These are phyloP conservation scores for Nicotiana benthamiana DNA, from an alignment of 257 asterid genomes.

Conservation along the genomic window DNA sequence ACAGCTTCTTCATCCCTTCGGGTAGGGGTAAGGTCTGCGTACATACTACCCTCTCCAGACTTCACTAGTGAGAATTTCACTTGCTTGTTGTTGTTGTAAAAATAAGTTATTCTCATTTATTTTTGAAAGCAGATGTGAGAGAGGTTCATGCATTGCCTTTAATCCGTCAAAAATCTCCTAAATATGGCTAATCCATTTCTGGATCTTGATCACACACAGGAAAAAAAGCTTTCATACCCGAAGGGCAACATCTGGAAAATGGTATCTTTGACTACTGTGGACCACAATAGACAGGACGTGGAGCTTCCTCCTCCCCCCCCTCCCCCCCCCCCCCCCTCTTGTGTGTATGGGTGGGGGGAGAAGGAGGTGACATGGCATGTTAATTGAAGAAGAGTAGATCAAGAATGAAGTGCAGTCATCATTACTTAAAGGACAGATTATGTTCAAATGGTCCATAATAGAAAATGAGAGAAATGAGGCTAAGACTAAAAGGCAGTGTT, in stretches of 20 bases:
- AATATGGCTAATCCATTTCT: background rate
- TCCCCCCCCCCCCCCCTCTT: background rate
- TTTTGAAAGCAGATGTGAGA: background rate
- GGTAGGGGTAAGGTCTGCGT: too few species aligned
- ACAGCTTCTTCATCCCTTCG: too few species aligned
- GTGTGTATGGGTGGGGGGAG: background rate
- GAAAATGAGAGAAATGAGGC: background rate
- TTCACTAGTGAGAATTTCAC: too few species aligned
- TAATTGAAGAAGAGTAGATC: background rate
- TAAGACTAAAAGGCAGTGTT: background rate
- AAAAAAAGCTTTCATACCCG: background rate
- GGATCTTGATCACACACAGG: background rate
- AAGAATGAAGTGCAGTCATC: background rate
- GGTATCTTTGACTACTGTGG: background rate
- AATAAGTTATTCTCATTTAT: background rate
- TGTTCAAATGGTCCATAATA: background rate
- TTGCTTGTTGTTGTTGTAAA: too few species aligned
- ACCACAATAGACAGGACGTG: background rate
- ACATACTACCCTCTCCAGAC: too few species aligned
- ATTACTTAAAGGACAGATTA: background rate
- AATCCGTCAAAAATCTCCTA: background rate
- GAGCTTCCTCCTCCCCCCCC: background rate
- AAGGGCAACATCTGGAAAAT: background rate
- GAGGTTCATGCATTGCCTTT: background rate
- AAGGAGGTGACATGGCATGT: background rate